Percentiles rank a stretch among this genome's conserved stretches.
Evolutionary conservation across 345 rosid species (phyloP).

Genomic region (Sisymbrium irio): DNA sequence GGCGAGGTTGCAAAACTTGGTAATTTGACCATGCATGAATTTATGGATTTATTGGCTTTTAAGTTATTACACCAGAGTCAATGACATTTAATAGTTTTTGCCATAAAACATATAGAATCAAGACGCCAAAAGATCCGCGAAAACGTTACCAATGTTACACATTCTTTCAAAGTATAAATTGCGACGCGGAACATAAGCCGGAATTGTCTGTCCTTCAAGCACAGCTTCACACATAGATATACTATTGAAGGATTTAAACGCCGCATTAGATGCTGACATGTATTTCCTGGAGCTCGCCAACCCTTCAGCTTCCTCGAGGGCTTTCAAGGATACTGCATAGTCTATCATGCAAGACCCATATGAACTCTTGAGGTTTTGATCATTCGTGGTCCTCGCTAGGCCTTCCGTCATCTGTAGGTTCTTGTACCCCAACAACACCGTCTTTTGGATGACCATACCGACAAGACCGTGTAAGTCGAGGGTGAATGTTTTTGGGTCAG

Average conservation of each 20-base stretch:
- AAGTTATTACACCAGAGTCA: not conserved
- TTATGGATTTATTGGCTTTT: not conserved
- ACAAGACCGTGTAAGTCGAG: conserved; percentile 19
- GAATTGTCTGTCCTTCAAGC: not conserved
- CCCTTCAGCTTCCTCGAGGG: conserved; percentile 1
- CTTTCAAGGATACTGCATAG: conserved; percentile 11
- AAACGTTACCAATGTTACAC: conserved; percentile 18
- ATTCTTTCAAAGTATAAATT: conserved; percentile 16
- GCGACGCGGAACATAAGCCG: conserved; percentile 5
- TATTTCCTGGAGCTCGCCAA: not conserved
- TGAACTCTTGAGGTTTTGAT: conserved; percentile 9
- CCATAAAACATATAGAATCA: not conserved
- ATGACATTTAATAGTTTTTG: not conserved
- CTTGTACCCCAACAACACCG: not conserved
- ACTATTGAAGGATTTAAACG: conserved; percentile 1
- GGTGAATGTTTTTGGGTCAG: conserved; percentile 7
- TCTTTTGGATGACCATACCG: not conserved
- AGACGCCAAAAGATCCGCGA: no score
- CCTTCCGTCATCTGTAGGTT: conserved; percentile 18
- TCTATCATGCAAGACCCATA: not conserved
- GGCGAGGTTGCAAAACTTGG: not conserved
- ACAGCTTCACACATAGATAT: conserved; percentile 1
- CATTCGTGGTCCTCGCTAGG: conserved; percentile 13
- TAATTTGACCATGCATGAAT: no score
- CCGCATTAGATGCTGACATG: not conserved